Evolutionary conservation across 2,329 filamentous ascomycete genomes (phyloP), one percentile per base, ranked within the genome.

Genomic region (Ophiostoma sp.): DNA sequence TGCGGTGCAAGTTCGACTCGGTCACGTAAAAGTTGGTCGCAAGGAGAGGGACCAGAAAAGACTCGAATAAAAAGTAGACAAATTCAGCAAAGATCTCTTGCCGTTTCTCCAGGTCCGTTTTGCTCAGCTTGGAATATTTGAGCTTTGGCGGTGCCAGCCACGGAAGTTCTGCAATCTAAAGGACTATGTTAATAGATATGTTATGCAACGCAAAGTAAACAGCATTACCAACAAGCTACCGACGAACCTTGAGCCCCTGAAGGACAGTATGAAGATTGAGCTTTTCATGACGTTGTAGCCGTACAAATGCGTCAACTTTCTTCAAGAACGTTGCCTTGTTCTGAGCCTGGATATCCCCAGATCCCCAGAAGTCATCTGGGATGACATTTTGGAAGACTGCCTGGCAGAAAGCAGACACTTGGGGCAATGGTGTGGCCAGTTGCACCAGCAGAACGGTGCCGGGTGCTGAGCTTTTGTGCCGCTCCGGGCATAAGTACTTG

Each of bases 21-120:
- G 96, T 99, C 50, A 98, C 93, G 79, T 98, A 95, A 78, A 99
- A 99, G 78, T 96, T 95, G 75, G 89, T 90, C 45, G 93, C 90
- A 66, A 98, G 88, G 8, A 99, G 86, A 11, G 96, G 95, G 77
- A 98, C 92, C 72, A 99, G 80, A 28, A 98, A 86, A 0, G 95
- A 98, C 81, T 99, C 96, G 78, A 99, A 96, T 3, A 97, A 77
- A 80, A 95, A 99, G 82, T 98, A 98, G 7, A 98, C 78, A 73
- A 98, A 90, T 80, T 99, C 96, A 71, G 90, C 83, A 68, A 98
- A 88, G 0, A 98, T 86, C 78, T 98, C 93, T 33, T 84, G 85
- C 12, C 95, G 90, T 81, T 98, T 98, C 7, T 84, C 82, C 39
- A 88, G 84, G 79, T 98, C 95, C 0, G 91, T 90, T 74, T 86